Base-by-base conservation (phyloP, 2,329 filamentous ascomycete genomes). In the Penicillium sumatraense region DNA sequence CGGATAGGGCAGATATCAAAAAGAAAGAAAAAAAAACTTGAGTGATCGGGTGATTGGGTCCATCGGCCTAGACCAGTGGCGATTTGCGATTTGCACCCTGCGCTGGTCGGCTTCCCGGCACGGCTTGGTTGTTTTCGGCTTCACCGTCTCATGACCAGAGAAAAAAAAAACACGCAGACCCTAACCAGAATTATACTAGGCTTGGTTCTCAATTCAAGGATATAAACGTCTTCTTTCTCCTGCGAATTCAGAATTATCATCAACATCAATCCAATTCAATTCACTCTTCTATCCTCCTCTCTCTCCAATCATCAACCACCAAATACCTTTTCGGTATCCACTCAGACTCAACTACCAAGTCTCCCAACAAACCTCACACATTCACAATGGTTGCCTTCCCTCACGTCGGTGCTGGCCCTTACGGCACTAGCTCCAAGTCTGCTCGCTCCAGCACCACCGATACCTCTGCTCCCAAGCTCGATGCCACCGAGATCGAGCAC, bases 341-440 rank as follows among this genome's bases (percentile, higher is more conserved):
- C 27, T 8, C 46, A 38, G n/a, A 47, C 26, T n/a, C 20, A 42
- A 49, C 46, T 16, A 42, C 35, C 49, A 18, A 51, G 20, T 9
- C 27, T 21, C 21, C 9, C 5, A 41, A 20, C 20, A 16, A 23
- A 20, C 11, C 38, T 20, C 21, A 27, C 40, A 26, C 16, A 35
- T 52, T 23, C 41, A 52, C 49, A 52, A 52, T 52, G 49, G 49
- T 52, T 13, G 40, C 49, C 29, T 26, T 52, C 29, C 49, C 49
- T 36, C 29, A 36, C 24, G 23, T 52, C 41, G 49, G 49, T 31
- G 14, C 49, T 40, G 41, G 41, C n/a, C 49, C 49, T 31, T 52
- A 52, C 40, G 49, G 49, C 40, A 52, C 49, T n/a, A 52, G 41
- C 49, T 11, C 3, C 3, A 36, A 38, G 38, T 46, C 18, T 2